Conservation (phyloP, 106 monocot species). For the Dendrobium chrysotoxum region DNA sequence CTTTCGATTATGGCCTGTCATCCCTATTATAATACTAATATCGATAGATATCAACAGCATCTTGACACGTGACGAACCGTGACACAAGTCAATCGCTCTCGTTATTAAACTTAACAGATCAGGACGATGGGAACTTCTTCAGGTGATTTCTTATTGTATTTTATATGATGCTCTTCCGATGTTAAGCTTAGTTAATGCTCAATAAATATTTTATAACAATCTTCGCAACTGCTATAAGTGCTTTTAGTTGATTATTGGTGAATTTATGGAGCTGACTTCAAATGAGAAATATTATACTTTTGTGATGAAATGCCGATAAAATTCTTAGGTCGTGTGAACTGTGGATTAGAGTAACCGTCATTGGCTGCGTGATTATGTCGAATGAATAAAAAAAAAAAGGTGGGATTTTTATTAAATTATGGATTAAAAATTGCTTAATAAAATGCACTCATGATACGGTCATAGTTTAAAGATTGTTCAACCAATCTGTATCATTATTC, state of each 20-base stretch:
- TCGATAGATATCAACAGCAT: not conserved
- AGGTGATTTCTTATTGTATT: not conserved
- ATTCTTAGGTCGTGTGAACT: no score
- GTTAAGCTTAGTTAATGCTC: not conserved
- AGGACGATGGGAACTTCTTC: not conserved
- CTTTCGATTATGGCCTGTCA: not conserved
- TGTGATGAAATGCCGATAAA: no score
- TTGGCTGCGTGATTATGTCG: no score
- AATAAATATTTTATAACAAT: not conserved
- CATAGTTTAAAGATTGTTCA: no score
- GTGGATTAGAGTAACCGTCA: no score
- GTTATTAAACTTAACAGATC: conserved; percentile 1
- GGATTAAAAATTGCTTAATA: no score
- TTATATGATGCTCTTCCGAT: not conserved
- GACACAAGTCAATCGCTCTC: not conserved
- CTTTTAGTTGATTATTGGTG: not conserved
- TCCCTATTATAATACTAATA: not conserved
- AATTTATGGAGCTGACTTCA: not conserved
- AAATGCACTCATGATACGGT: no score
- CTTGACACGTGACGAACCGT: not conserved
- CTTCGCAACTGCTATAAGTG: not conserved
- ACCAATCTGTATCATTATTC: no score
- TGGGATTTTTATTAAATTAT: no score
- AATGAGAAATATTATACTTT: no score
- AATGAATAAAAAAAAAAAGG: no score